Percentiles rank a stretch among this genome's conserved stretches.
Evolutionary conservation across 306 rosid species (phyloP).

Genomic region (Cicer pinnatifidum): DNA sequence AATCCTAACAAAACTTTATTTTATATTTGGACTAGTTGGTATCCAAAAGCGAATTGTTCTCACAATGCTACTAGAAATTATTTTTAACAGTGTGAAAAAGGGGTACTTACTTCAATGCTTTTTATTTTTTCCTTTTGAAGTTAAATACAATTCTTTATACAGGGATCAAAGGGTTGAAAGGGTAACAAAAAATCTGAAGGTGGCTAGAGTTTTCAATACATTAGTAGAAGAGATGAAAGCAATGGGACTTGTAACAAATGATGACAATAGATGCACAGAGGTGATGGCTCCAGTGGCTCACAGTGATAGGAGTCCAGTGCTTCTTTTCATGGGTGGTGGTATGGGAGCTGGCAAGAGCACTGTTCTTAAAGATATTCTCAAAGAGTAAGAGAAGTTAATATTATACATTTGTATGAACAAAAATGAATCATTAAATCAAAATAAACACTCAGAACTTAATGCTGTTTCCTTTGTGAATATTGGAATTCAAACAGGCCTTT

Average conservation of each 20-base stretch:
- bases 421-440: not conserved
- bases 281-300: conserved; percentile 98
- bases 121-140: conserved; percentile 37
- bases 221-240: conserved; percentile 96
- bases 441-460: conserved; percentile 38
- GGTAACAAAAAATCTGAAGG: conserved; percentile 88
- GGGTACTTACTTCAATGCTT: not conserved
- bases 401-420: conserved; percentile 16
- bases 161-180: conserved; percentile 95
- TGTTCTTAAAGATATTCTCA: conserved; percentile 87
- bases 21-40: too few species aligned
- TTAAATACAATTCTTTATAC: conserved; percentile 15
- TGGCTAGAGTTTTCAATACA: conserved; percentile 88
- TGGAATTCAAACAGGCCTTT: conserved; percentile 70
- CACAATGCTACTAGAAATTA: not conserved
- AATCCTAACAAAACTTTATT: too few species aligned
- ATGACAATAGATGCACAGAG: conserved; percentile 89
- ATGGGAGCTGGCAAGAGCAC: conserved; percentile 99
- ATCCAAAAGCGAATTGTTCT: not conserved
- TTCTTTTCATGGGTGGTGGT: conserved; percentile 98
- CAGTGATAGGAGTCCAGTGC: conserved; percentile 91
- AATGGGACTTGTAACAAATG: conserved; percentile 76
- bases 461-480: conserved; percentile 33
- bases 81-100: conserved; percentile 1
- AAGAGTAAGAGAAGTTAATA: conserved; percentile 68